Base-by-base conservation (phyloP, 495 filamentous ascomycete species). In the Penicillium taxi region DNA sequence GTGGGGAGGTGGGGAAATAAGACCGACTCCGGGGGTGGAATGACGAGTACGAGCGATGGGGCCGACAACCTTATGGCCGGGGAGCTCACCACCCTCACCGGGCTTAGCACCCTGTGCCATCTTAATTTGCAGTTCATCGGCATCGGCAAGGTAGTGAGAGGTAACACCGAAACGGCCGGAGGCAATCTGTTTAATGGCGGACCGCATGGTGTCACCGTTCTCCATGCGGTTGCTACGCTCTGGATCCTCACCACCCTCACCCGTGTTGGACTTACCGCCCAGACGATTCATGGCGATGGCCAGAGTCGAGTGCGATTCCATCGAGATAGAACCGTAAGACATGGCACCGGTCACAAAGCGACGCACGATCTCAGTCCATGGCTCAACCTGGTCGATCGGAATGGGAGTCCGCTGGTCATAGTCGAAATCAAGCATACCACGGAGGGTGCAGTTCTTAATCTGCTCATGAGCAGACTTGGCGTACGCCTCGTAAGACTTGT, bases 101-200 rank as follows among this genome's bases (percentile, higher is more conserved):
- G 91, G 91, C 75, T 99, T 99, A 35, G 91, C 91, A 52, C 91
- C 91, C 66, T 99, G 91, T 7, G 91, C 91, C 91, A 99, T 99
- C 75, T 99, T 99, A 73, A 99, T 99, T 67, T 99, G 91, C 23
- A 99, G 70, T 66, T 99, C 90, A 58, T 99, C 91, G 9, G 91
- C 86, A 59, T 99, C 91, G 26, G 91, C 89, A n/a, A 99, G 75
- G 61, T 96, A 99, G 70, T 93, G 86, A 21, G 87, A 91, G 6
- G 93, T 99, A 42, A 99, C 91, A 72, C 91, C 91, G 53, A 99
- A 99, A 43, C 91, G 85, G 28, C 93, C 91, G 8, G 91, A 96
- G 18, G 91, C 91, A 47, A 99, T 84, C 64, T 99, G 91, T 68
- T 99, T 99, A 70, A 99, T 99, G 26, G 91, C 83, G 27, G 93